phyloP scores from a whole-genome alignment of 2,329 filamentous ascomycete genomes.

The Aspergillus sp. region DNA sequence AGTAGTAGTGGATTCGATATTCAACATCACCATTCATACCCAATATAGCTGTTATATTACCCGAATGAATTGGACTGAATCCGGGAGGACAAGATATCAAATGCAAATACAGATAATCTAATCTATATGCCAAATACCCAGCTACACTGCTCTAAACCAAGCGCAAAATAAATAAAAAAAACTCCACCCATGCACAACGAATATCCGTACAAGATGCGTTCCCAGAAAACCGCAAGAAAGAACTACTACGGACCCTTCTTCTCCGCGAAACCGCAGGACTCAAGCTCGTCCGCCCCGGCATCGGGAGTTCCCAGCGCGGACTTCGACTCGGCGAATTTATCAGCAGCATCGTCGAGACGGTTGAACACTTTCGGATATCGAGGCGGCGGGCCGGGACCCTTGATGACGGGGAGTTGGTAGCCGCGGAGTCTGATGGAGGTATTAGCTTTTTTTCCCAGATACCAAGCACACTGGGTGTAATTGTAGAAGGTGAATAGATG shows the following conservation, averaged over 20 bases:
- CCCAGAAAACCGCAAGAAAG: too few relatives aligned
- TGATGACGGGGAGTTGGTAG: constrained; percentile 68
- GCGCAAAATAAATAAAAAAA: too few relatives aligned
- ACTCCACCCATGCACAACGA: too few relatives aligned
- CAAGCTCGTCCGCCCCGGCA: constrained; percentile 43
- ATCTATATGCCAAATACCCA: too few relatives aligned
- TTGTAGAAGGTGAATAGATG: too few relatives aligned
- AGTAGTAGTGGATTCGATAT: constrained; percentile 7
- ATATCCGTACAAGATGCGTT: too few relatives aligned
- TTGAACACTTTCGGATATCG: constrained; percentile 62
- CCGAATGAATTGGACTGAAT: too few relatives aligned
- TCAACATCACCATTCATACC: too few relatives aligned
- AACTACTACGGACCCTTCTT: constrained; percentile 16
- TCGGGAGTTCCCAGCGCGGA: constrained; percentile 45
- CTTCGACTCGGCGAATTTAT: constrained; percentile 40
- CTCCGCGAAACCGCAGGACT: constrained; percentile 49
- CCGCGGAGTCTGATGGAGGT: constrained; percentile 53
- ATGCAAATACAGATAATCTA: too few relatives aligned
- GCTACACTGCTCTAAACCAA: too few relatives aligned
- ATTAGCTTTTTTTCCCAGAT: constrained; percentile 1
- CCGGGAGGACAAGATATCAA: too few relatives aligned
- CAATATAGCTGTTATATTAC: too few relatives aligned
- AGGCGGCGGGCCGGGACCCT: constrained; percentile 51
- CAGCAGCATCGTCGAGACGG: constrained; percentile 42
- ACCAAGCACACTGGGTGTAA: background rate